Evolutionary conservation across 805 yeast genomes (phyloP).

Genomic region (Candida germanica): DNA sequence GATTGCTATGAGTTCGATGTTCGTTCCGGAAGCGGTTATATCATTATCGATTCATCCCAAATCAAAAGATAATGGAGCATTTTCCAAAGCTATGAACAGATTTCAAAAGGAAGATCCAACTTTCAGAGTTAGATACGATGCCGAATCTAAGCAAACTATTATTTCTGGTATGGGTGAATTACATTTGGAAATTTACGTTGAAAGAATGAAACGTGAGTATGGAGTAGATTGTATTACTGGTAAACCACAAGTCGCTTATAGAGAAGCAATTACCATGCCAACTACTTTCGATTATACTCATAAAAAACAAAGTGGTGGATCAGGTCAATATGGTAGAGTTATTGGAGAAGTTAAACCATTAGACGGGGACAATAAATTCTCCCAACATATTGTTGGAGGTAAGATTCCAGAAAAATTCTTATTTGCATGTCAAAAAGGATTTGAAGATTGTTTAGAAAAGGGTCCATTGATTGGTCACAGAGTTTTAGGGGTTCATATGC

Average conservation of each 20-base stretch:
- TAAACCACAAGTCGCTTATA: constrained; percentile 95
- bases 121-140: constrained; percentile 85
- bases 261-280: constrained; percentile 80
- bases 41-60: constrained; percentile 88
- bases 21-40: constrained; percentile 97
- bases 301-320: constrained; percentile 99
- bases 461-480: constrained; percentile 96
- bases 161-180: constrained; percentile 98
- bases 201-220: constrained; percentile 96
- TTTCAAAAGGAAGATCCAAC: constrained; percentile 99
- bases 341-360: constrained; percentile 74
- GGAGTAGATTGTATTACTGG: constrained; percentile 95
- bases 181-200: constrained; percentile 95
- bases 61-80: constrained; percentile 78
- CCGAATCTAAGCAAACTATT: constrained; percentile 89
- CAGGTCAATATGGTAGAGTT: constrained; percentile 98
- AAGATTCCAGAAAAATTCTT: constrained; percentile 93
- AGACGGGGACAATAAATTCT: constrained; percentile 69
- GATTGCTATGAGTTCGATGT: constrained; percentile 96
- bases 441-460: constrained; percentile 89
- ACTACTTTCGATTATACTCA: constrained; percentile 89
- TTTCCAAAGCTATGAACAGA: constrained; percentile 94
- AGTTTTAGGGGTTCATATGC: constrained; percentile 90
- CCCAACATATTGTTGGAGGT: constrained; percentile 92
- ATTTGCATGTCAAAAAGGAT: constrained; percentile 92